A percentile compares a stretch with the other conserved stretches of the same genome.
These are phyloP conservation scores for Sporormia fimetaria DNA, from an alignment of 495 filamentous ascomycete species.

Conservation along the genomic window DNA sequence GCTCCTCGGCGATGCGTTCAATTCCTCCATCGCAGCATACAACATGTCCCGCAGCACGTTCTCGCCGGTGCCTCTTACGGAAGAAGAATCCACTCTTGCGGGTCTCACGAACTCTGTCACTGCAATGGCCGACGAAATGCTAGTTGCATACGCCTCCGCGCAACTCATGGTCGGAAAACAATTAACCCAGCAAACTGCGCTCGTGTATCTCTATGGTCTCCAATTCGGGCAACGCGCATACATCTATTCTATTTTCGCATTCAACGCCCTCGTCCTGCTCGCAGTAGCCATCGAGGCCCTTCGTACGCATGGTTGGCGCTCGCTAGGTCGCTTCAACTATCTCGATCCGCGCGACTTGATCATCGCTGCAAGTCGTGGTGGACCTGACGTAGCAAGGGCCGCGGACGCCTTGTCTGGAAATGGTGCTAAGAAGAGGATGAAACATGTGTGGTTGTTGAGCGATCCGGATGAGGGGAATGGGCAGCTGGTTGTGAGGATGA, in stretches of 20 bases:
- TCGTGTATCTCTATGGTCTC: constrained; percentile 18
- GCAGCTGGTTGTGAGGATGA: constrained; percentile 1
- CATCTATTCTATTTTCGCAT: constrained; percentile 27
- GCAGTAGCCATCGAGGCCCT: constrained; percentile 8
- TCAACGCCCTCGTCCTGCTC: constrained; percentile 14
- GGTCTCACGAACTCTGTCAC: constrained; percentile 30
- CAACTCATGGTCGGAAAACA: constrained; percentile 30
- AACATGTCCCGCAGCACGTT: constrained; percentile 8
- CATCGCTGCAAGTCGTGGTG: constrained; percentile 12
- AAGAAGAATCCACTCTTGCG: constrained; percentile 23
- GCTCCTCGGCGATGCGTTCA: constrained; percentile 29
- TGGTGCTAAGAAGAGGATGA: constrained; percentile 6
- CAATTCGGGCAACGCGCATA: constrained; percentile 28
- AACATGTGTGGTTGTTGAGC: constrained; percentile 11
- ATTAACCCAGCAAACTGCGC: constrained; percentile 5
- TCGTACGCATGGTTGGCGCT: constrained; percentile 13
- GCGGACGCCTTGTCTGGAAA: constrained; percentile 1
- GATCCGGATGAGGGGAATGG: constrained; percentile 18
- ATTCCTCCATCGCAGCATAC: constrained; percentile 28
- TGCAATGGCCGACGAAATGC: constrained; percentile 31
- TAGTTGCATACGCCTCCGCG: constrained; percentile 28
- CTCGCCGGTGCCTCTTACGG: constrained; percentile 4
- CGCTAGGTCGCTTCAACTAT: constrained; percentile 13
- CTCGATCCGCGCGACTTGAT: constrained; percentile 19
- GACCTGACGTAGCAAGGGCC: constrained; percentile 8